Base-by-base conservation (phyloP, 306 rosid species). In the Vigna trinervia region DNA sequence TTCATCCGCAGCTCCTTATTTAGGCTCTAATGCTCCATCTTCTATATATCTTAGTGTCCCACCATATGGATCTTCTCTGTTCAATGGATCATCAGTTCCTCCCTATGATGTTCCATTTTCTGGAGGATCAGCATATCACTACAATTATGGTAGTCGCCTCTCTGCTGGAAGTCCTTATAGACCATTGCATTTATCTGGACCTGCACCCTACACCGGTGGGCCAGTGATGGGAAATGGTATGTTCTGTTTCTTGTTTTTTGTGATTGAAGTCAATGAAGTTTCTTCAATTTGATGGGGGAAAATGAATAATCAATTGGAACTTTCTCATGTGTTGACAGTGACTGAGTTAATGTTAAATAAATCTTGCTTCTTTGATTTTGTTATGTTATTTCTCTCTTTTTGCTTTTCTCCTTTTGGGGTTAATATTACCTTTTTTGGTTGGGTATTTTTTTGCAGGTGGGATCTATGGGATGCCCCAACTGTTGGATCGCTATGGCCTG, bases 81-180 rank as follows among this genome's bases (percentile, higher is more conserved):
- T 95, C 88, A 92, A 91, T 63, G 96, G 98, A 32, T 88, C 99
- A 34, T 82, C 99, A 23, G 85, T 91, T 68, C 97, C 97, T 79
- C 93, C 99, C 4, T 96, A 88, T 77, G 99, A 96, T 57, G 90
- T 92, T 76, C 98, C 98, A 20, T 96, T 86, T 86, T 84, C 94
- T 28, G 97, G 96, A 82, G 98, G 97, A 64, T 91, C 99, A 34
- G 97, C 98, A 28, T 92, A 96, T 73, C 99, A 89, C 79, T 96
- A 96, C 90, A 96, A 91, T 78, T 92, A 92, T 32, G 88, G 92
- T 39, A 86, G 82, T 74, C 97, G 92, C 47, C 82, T 91, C 53
- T 89, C 98, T 76, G 88, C 91, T 20, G 97, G 96, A 64, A 92
- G 96, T 83, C 98, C 98, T 39, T 96, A 89, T 75, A 86, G 99